Evolutionary conservation across 768 basidiomycete species (phyloP).

Genomic region (Mycena epipterygia): DNA sequence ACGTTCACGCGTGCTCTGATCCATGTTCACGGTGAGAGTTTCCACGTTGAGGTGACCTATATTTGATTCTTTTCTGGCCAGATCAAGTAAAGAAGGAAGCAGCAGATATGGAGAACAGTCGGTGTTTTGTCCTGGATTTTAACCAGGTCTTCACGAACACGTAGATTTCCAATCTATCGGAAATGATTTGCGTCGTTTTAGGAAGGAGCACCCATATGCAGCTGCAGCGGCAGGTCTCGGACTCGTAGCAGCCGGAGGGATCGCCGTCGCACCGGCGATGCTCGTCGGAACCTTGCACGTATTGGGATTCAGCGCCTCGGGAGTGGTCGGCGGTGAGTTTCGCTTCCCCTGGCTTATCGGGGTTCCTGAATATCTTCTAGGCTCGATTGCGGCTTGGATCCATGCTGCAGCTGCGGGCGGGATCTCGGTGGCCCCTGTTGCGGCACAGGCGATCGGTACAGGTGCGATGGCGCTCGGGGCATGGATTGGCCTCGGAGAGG

Average conservation of each 20-base stretch:
- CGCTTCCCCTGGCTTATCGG: neutral
- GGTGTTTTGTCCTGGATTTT: neutral
- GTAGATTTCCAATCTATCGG: neutral
- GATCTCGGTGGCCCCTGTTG: too few species aligned
- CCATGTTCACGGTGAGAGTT: slow-evolving; percentile 1
- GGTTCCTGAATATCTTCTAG: too few species aligned
- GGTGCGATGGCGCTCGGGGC: too few species aligned
- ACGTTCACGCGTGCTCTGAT: slow-evolving; percentile 2
- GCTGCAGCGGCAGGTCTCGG: slow-evolving; percentile 13
- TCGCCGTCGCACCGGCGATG: slow-evolving; percentile 10
- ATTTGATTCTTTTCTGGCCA: neutral
- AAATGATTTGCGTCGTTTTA: slow-evolving; percentile 3
- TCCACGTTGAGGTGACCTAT: neutral
- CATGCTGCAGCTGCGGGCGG: too few species aligned
- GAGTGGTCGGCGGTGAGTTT: slow-evolving; percentile 3
- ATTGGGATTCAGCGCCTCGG: slow-evolving; percentile 8
- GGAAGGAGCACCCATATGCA: slow-evolving; percentile 16
- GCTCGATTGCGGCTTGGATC: too few species aligned
- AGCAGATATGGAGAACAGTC: neutral
- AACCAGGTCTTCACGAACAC: neutral
- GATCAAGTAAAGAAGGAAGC: slow-evolving; percentile 5
- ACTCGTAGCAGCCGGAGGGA: neutral
- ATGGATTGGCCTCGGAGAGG: too few species aligned
- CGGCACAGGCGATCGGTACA: too few species aligned
- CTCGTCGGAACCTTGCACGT: slow-evolving; percentile 8